phyloP scores from a whole-genome alignment of 108 stramenopile genomes.

The Skeletonema tropicum region DNA sequence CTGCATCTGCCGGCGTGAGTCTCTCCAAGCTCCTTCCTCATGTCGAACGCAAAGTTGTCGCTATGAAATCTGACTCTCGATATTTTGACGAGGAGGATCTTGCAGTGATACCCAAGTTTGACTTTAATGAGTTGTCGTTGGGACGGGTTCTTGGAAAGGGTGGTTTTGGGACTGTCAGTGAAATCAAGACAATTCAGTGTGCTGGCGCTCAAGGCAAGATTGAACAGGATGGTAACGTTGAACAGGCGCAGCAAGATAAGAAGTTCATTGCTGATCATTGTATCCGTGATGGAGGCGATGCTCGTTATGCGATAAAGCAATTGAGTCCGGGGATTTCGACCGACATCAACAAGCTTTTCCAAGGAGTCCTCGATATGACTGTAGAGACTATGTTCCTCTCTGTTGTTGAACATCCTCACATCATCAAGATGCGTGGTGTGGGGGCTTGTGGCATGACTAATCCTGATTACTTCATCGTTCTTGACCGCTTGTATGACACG shows the following conservation, averaged over 20 bases:
- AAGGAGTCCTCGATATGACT: constrained; percentile 66
- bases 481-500: constrained; percentile 69
- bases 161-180: constrained; percentile 69
- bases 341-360: constrained; percentile 25
- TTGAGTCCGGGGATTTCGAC: constrained; percentile 15
- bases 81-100: constrained; percentile 14
- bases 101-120: constrained; percentile 16
- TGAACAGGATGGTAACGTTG: constrained; percentile 8
- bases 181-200: constrained; percentile 37
- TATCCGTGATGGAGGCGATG: constrained; percentile 51
- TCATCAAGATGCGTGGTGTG: constrained; percentile 65
- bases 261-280: constrained; percentile 64
- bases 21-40: background rate
- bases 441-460: constrained; percentile 8
- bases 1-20: background rate
- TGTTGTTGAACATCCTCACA: constrained; percentile 65
- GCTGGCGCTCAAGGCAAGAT: background rate
- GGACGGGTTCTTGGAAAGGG: constrained; percentile 67
- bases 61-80: constrained; percentile 12
- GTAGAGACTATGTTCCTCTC: constrained; percentile 63
- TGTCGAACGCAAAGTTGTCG: constrained; percentile 8
- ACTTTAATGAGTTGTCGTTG: constrained; percentile 36
- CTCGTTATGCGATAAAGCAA: constrained; percentile 51
- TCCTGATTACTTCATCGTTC: constrained; percentile 46
- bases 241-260: constrained; percentile 43